Base-by-base conservation (phyloP, 1,284 basidiomycete species). In the Coriolopsis trogii region DNA sequence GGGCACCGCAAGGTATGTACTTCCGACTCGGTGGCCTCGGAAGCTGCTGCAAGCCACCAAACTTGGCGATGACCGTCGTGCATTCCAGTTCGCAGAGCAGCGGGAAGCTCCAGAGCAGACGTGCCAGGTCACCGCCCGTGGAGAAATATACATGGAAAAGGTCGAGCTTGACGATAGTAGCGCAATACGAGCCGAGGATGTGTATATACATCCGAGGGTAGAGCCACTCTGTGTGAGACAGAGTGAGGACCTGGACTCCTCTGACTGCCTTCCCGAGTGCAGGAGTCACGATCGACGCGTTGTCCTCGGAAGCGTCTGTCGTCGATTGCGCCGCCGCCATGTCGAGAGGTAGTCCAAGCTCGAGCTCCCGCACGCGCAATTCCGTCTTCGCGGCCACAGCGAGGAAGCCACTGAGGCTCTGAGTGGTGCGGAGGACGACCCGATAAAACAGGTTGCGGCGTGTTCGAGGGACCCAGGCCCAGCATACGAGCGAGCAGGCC, bases 401-500 rank as follows among this genome's bases (percentile, higher is more conserved):
- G n/a, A 44, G 42, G 39, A 41, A 41, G 42, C n/a, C 18, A 20
- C 21, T 15, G 20, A 44, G 42, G 21, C 16, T 7, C 28, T n/a
- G 6, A 9, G 30, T 4, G 16, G 30, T 30, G 30, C 23, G 20
- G 15, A 44, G 9, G 6, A 23, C 30, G 42, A 44, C 30, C 21
- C 23, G 30, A 24, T 20, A 34, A 21, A 72, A 73, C 36, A 72
- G 62, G 56, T 70, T 67, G 44, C 62, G 66, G 7, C 68, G 66
- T 21, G 68, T 56, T 16, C 67, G 51, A 4, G 66, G 64, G 29
- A 67, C 54, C 69, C 70, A 73, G 5, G 61, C 49, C 45, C 64
- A 66, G 60, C 66, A 71, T 20, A 68, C 67, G 13, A 72, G 60
- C 38, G 63, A 66, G 55, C 70, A 72, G 0, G 65, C 45, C 46